Evolutionary conservation across 2,329 filamentous ascomycete genomes (phyloP).

Genomic region (Colletotrichum tabaci): DNA sequence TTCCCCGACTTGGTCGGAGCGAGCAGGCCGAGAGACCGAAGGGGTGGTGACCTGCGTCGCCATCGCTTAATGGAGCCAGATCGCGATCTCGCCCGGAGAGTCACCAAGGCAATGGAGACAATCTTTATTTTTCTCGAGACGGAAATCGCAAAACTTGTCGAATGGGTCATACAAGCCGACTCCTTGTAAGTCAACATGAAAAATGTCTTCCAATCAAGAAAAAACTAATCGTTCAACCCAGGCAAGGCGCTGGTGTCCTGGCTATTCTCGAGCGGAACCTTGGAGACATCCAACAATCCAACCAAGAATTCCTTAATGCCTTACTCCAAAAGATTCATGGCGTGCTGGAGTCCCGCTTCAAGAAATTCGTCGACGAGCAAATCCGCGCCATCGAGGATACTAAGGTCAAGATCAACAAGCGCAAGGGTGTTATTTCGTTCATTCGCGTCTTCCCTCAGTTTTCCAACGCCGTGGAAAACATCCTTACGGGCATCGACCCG

Average conservation of each 20-base stretch:
- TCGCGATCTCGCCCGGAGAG: slow-evolving; percentile 84
- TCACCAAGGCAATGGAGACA: slow-evolving; percentile 90
- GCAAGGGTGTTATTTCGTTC: slow-evolving; percentile 95
- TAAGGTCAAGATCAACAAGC: slow-evolving; percentile 99
- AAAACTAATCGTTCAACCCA: slow-evolving; percentile 52
- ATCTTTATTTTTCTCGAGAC: slow-evolving; percentile 86
- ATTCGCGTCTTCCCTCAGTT: slow-evolving; percentile 95
- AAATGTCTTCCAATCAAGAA: neutral
- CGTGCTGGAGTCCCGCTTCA: slow-evolving; percentile 82
- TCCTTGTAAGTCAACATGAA: slow-evolving; percentile 75
- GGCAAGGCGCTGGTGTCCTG: slow-evolving; percentile 91
- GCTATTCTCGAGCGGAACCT: slow-evolving; percentile 85
- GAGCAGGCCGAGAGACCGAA: slow-evolving; percentile 76
- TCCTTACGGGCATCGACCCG: slow-evolving; percentile 74
- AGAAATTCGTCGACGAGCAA: slow-evolving; percentile 93
- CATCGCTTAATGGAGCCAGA: slow-evolving; percentile 90
- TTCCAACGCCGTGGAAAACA: slow-evolving; percentile 85
- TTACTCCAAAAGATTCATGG: slow-evolving; percentile 85
- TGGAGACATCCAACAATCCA: slow-evolving; percentile 86
- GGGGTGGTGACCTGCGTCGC: slow-evolving; percentile 79
- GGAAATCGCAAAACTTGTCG: slow-evolving; percentile 84
- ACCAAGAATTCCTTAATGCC: slow-evolving; percentile 90
- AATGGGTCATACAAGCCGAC: slow-evolving; percentile 87
- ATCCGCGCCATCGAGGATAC: slow-evolving; percentile 97
- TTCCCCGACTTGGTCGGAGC: slow-evolving; percentile 85